Evolutionary conservation across 2,329 filamentous ascomycete species (phyloP).

Genomic region (Xylaria sp.): DNA sequence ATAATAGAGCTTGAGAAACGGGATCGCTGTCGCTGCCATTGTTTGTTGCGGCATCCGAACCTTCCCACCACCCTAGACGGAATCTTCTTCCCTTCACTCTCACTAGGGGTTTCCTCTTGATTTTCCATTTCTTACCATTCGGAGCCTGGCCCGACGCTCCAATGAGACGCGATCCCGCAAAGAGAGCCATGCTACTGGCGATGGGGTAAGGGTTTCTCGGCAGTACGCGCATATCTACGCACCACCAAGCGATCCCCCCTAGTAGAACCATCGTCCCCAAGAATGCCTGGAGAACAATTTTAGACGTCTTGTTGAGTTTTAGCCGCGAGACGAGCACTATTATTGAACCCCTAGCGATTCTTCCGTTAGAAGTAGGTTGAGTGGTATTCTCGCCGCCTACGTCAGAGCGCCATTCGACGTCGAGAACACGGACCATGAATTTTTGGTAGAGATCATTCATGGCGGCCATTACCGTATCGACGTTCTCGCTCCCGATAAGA

Average conservation of each 20-base stretch:
- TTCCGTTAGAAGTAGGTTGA: not conserved
- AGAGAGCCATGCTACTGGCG: conserved; percentile 20
- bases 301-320: conserved; percentile 13
- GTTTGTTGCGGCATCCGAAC: no score
- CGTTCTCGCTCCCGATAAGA: not conserved
- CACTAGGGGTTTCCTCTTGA: conserved; percentile 17
- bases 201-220: conserved; percentile 21
- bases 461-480: not conserved
- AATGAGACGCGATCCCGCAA: conserved; percentile 16
- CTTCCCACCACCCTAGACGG: conserved; percentile 15
- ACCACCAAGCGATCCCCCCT: conserved; percentile 18
- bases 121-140: not conserved
- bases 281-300: conserved; percentile 12
- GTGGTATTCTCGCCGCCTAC: not conserved
- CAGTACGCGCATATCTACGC: conserved; percentile 19
- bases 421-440: conserved; percentile 7
- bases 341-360: not conserved
- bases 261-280: conserved; percentile 18
- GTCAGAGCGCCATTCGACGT: conserved; percentile 6
- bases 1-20: not conserved
- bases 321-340: not conserved
- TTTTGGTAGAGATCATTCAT: conserved; percentile 14
- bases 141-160: not conserved
- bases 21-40: not conserved
- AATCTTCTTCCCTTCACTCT: conserved; percentile 10